Evolutionary conservation across 2,329 filamentous ascomycete genomes (phyloP).

Genomic region (Phyllosticta citrichinensis): DNA sequence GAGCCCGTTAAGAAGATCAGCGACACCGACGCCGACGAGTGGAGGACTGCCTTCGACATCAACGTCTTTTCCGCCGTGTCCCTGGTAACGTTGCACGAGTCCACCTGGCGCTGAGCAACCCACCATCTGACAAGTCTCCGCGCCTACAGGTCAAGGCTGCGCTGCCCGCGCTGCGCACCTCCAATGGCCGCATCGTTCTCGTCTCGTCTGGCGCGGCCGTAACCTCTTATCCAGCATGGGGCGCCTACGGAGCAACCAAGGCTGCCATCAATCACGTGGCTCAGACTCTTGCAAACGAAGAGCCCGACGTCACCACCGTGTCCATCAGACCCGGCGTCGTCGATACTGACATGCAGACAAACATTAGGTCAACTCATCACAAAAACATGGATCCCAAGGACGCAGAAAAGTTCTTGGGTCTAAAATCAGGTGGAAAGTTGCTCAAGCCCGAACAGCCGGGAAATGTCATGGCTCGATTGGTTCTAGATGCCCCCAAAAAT

Average conservation of each 20-base stretch:
- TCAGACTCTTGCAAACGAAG: slow-evolving; percentile 62
- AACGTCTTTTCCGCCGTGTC: slow-evolving; percentile 80
- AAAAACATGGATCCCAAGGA: slow-evolving; percentile 49
- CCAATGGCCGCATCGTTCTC: slow-evolving; percentile 63
- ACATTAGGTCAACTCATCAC: slow-evolving; percentile 64
- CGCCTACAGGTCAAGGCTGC: slow-evolving; percentile 54
- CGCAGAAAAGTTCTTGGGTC: slow-evolving; percentile 54
- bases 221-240: slow-evolving; percentile 58
- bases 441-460: slow-evolving; percentile 78
- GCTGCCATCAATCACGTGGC: slow-evolving; percentile 74
- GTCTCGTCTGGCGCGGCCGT: slow-evolving; percentile 64
- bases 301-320: slow-evolving; percentile 63
- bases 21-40: slow-evolving; percentile 59
- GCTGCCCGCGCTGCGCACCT: slow-evolving; percentile 57
- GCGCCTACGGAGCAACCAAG: slow-evolving; percentile 71
- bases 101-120: slow-evolving; percentile 20
- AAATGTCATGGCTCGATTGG: slow-evolving; percentile 72
- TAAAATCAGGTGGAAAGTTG: slow-evolving; percentile 61
- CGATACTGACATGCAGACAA: slow-evolving; percentile 83
- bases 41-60: slow-evolving; percentile 66
- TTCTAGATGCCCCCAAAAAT: slow-evolving; percentile 51
- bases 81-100: slow-evolving; percentile 45
- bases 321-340: slow-evolving; percentile 70
- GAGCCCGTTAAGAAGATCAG: slow-evolving; percentile 63
- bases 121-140: not conserved